Conservation (phyloP, 2,329 filamentous ascomycete species). For the Cladosporium sp. region DNA sequence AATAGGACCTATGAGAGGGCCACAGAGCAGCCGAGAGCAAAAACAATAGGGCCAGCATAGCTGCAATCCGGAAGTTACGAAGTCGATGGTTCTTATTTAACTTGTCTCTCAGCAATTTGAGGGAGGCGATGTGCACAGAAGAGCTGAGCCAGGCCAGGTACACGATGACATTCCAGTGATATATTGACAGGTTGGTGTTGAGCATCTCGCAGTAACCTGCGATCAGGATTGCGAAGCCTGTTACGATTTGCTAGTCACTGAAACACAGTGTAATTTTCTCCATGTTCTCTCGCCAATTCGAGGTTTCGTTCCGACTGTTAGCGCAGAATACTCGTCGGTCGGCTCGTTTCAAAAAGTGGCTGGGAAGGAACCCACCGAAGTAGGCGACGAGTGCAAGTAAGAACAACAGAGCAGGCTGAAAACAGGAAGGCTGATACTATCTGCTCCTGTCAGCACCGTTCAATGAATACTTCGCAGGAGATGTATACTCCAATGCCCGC, state of each 20-base stretch:
- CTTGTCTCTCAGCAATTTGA: slow-evolving; percentile 17
- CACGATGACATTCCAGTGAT: slow-evolving; percentile 20
- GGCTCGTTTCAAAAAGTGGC: not conserved
- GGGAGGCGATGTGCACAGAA: slow-evolving; percentile 19
- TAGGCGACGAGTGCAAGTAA: not conserved
- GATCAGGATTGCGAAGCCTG: slow-evolving; percentile 18
- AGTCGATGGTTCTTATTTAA: slow-evolving; percentile 14
- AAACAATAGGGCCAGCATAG: slow-evolving; percentile 16
- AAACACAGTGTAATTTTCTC: slow-evolving; percentile 13
- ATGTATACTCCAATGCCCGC: not conserved
- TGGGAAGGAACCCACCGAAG: slow-evolving; percentile 9
- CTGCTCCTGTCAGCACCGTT: not conserved
- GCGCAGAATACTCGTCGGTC: not conserved
- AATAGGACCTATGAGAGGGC: not conserved
- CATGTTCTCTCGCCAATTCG: not conserved
- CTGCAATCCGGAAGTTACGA: slow-evolving; percentile 13
- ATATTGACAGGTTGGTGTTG: not conserved
- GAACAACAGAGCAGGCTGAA: not conserved
- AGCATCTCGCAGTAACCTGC: slow-evolving; percentile 16
- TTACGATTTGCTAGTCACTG: slow-evolving; percentile 22
- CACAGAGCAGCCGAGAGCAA: slow-evolving; percentile 11
- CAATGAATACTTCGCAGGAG: not conserved
- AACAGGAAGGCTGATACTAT: not conserved
- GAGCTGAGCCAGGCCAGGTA: slow-evolving; percentile 22
- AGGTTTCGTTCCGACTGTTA: slow-evolving; percentile 1